Evolutionary conservation across 2,329 filamentous ascomycete species (phyloP), one percentile per base, ranked within the genome.

Genomic region (Mariannaea sp.): DNA sequence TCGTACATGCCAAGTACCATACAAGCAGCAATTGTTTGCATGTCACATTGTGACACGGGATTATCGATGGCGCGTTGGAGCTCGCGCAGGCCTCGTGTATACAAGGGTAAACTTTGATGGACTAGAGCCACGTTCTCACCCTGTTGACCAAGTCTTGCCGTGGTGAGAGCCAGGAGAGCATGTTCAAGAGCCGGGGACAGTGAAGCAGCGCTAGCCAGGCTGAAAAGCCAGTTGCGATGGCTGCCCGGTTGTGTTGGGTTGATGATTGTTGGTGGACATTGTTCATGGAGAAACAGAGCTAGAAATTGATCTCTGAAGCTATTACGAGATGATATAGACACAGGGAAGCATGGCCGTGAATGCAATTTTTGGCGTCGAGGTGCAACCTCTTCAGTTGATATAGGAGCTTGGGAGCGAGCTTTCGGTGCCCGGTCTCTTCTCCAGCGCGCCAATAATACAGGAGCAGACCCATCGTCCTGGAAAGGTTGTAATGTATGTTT

Each of bases 1-100:
- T 55, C 52, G 29, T 50, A 55, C 46, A 55, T 55, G 13, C 40
- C 27, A 7, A 55, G 47, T n/a, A 32, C 35, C n/a, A 55, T 9
- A 24, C 52, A 55, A 16, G 41, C 48, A 4, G 52, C 20, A 14
- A 51, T 42, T 5, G 41, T 55, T 20, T 51, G 52, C n/a, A 47
- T 35, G n/a, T 46, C 43, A 16, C 27, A 42, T 6, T 36, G 35
- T 2, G 27, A 32, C 5, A 36, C 26, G 5, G 47, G 32, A 13
- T 24, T 39, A 22, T 33, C 26, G 12, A 55, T 55, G 20, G 52
- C 47, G 17, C 22, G 20, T 20, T 55, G 52, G 3, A 55, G 42
- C 7, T 51, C 36, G 22, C 24, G 35, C 16, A 55, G 19, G 4
- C 40, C 47, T 10, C 10, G 29, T 16, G 47, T 47, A 13, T 55